Evolutionary conservation across 331 rosid genomes (phyloP).

Genomic region (Erythrophleum ivorense): DNA sequence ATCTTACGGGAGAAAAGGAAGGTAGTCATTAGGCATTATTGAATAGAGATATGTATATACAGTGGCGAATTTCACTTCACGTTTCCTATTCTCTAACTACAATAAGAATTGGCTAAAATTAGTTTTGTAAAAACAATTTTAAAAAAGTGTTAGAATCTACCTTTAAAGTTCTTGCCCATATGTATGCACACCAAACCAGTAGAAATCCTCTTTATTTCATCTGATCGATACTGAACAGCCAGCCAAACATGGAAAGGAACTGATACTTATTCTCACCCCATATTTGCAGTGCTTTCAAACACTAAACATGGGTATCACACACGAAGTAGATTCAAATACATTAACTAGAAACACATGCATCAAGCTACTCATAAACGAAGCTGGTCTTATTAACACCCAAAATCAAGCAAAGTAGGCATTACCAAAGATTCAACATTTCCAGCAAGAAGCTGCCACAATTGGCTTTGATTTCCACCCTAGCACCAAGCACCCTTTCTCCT

Average conservation of each 20-base stretch:
- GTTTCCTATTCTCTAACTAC: background rate
- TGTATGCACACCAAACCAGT: slow-evolving; percentile 46
- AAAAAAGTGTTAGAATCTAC: slow-evolving; percentile 38
- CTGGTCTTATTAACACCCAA: slow-evolving; percentile 26
- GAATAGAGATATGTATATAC: background rate
- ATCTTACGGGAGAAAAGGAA: background rate
- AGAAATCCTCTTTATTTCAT: slow-evolving; percentile 52
- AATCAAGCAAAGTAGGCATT: background rate
- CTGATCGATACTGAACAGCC: slow-evolving; percentile 39
- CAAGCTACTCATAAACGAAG: slow-evolving; percentile 8
- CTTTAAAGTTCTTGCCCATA: slow-evolving; percentile 23
- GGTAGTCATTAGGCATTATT: background rate
- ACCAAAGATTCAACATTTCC: slow-evolving; percentile 71
- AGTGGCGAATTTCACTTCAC: background rate
- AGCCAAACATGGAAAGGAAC: slow-evolving; percentile 36
- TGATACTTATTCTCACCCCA: slow-evolving; percentile 45
- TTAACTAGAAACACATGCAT: slow-evolving; percentile 25
- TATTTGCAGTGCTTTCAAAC: slow-evolving; percentile 27
- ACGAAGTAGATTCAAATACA: slow-evolving; percentile 32
- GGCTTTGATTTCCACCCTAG: slow-evolving; percentile 94
- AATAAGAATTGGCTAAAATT: background rate
- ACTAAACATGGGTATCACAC: slow-evolving; percentile 41
- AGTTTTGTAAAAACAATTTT: background rate
- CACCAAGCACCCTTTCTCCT: slow-evolving; percentile 88
- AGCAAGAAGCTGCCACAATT: slow-evolving; percentile 87